Conservation (phyloP, 768 basidiomycete species). For the Lentinus tigrinus region DNA sequence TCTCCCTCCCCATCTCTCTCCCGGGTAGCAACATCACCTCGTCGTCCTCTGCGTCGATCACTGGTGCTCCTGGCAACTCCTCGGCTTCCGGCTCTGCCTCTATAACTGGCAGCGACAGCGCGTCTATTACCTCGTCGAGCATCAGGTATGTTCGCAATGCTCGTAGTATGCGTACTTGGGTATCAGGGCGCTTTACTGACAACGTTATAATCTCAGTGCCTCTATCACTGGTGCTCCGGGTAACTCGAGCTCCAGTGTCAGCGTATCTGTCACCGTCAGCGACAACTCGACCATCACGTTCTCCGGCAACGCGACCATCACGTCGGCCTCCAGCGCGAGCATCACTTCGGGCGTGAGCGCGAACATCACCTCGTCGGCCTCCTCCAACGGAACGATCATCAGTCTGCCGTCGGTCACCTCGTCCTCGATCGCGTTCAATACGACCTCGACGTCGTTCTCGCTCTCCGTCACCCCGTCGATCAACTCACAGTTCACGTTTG, state of each 20-base stretch:
- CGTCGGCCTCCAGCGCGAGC: neutral
- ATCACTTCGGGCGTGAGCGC: neutral
- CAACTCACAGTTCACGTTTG: constrained; percentile 35
- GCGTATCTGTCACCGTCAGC: neutral
- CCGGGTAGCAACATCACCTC: neutral
- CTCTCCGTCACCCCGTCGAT: constrained; percentile 25
- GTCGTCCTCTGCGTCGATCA: neutral
- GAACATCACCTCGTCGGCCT: constrained; percentile 1
- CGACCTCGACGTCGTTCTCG: constrained; percentile 21
- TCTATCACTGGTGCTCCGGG: neutral
- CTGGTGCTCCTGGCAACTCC: neutral
- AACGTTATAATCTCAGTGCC: neutral
- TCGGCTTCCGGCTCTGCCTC: neutral
- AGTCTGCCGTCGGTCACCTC: constrained; percentile 28
- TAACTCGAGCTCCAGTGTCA: neutral
- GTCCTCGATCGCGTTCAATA: constrained; percentile 9
- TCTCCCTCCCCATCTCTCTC: neutral
- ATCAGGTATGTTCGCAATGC: constrained; percentile 4
- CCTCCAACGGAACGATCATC: constrained; percentile 28
- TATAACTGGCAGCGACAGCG: neutral
- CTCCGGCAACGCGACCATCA: neutral
- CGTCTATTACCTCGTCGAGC: constrained; percentile 1
- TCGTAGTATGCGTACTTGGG: neutral
- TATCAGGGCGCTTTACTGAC: neutral
- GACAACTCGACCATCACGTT: neutral